A percentile compares a stretch with the other conserved stretches of the same genome.
Evolutionary conservation across 176 grass and related monocot genomes (phyloP).

Genomic region (Raddia distichophylla): DNA sequence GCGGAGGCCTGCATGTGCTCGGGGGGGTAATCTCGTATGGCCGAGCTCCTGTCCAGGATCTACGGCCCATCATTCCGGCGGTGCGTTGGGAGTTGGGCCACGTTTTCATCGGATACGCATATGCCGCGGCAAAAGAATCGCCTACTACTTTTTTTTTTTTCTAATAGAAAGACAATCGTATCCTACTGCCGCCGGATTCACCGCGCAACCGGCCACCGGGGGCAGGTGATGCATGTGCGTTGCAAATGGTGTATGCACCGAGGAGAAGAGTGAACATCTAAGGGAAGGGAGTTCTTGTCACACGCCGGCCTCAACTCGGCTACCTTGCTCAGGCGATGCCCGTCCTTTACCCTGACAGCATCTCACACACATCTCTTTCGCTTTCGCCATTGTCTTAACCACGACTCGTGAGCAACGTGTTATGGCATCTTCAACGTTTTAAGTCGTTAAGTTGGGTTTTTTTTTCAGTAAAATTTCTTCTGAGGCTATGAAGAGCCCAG

Average conservation of each 20-base stretch:
- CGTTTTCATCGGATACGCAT: background rate
- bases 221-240: background rate
- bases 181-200: too few relatives aligned
- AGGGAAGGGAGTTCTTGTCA: background rate
- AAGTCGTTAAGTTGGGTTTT: too few relatives aligned
- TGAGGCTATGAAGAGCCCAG: too few relatives aligned
- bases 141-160: background rate
- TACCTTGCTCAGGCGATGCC: background rate
- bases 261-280: background rate
- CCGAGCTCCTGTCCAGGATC: too few relatives aligned
- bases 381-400: background rate
- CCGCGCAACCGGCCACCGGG: too few relatives aligned
- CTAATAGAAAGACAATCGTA: too few relatives aligned
- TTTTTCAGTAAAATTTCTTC: too few relatives aligned
- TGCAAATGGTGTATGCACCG: background rate
- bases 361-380: background rate
- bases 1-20: background rate
- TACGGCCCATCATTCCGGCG: too few relatives aligned
- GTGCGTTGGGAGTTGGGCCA: too few relatives aligned
- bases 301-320: background rate
- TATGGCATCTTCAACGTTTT: too few relatives aligned
- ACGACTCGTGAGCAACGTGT: background rate
- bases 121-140: background rate
- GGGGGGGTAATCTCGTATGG: background rate
- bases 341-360: background rate